phyloP scores from a whole-genome alignment of 257 asterid genomes.

The Jacaranda copaia region DNA sequence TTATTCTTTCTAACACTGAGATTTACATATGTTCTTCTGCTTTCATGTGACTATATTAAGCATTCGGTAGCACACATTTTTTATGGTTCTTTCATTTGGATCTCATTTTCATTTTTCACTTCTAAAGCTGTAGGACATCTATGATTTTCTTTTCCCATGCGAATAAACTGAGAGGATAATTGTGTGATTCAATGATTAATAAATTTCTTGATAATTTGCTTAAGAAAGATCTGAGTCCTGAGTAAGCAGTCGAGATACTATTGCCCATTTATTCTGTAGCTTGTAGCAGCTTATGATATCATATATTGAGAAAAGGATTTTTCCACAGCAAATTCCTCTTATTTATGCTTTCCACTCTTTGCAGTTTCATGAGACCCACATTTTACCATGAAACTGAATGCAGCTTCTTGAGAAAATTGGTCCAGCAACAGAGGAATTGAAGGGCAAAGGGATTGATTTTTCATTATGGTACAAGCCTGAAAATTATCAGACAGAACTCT shows the following conservation, averaged over 20 bases:
- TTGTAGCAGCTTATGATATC: conserved; percentile 23
- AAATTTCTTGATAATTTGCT: not conserved
- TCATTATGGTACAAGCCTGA: conserved; percentile 97
- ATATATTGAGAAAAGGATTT: not conserved
- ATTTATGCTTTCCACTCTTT: conserved; percentile 1
- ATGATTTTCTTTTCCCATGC: not conserved
- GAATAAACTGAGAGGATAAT: not conserved
- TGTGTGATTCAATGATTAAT: not conserved
- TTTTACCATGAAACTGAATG: conserved; percentile 31
- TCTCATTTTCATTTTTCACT: not conserved
- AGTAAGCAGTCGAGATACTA: not conserved
- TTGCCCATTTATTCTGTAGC: conserved; percentile 2
- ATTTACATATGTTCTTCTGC: conserved; percentile 1
- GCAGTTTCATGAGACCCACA: conserved; percentile 25
- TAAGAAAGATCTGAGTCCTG: not conserved
- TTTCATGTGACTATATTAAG: conserved; percentile 3
- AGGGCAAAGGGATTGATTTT: conserved; percentile 82
- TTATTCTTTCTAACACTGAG: not conserved
- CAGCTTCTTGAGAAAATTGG: conserved; percentile 97
- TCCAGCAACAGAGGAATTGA: conserved; percentile 84
- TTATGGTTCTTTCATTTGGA: not conserved
- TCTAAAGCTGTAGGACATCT: not conserved
- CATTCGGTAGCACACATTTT: not conserved
- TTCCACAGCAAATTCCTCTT: conserved; percentile 6
- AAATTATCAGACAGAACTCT: conserved; percentile 67